Base-by-base conservation (phyloP, 2,329 filamentous ascomycete genomes). In the Clarireedia homoeocarpa region DNA sequence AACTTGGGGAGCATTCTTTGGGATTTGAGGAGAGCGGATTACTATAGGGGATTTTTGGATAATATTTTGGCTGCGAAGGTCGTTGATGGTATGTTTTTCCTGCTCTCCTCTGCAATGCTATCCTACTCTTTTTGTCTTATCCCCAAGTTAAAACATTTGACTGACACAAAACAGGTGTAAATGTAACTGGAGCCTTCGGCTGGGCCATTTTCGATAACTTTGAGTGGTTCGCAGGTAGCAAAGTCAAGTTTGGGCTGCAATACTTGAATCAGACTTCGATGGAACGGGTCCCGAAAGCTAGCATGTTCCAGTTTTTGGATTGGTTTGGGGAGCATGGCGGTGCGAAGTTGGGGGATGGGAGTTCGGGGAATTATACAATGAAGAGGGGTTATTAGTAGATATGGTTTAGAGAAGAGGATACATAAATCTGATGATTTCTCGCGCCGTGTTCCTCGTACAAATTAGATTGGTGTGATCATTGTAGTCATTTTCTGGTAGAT, bases 121-220 rank as follows among this genome's bases (percentile, higher is more conserved):
- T 10, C 7, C 3, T 30, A 30, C 20, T 30, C 6, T 30, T 7
- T 7, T 9, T 30, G 6, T 12, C 27, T 26, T 14, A 14, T 23
- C 6, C 4, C 9, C 4, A n/a, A 24, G 12, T 12, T 26, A 15
- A 12, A 23, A 39, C 14, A 17, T 12, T 17, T 20, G 30, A 24
- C 44, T 46, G 26, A 46, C 20, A 15, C 23, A 20, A n/a, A 1
- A n/a, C 20, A 63, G 62, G 85, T 24, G 87, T 91, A 51, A 82
- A 92, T 64, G 86, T 92, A 54, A 78, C 80, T 63, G 89, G 85
- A 6, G 94, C 92, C 72, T 84, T 92, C 75, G 89, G 86, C n/a
- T 95, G 89, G 89, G 88, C 85, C 67, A 79, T 95, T 59, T 81
- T 92, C 77, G 89, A 95, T 51, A 66, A 66, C 44, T 61, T 66